A percentile compares a stretch with the other conserved stretches of the same genome.
These are phyloP conservation scores for Boletus rufocinnamomeus DNA, from an alignment of 768 basidiomycete genomes.

Conservation along the genomic window DNA sequence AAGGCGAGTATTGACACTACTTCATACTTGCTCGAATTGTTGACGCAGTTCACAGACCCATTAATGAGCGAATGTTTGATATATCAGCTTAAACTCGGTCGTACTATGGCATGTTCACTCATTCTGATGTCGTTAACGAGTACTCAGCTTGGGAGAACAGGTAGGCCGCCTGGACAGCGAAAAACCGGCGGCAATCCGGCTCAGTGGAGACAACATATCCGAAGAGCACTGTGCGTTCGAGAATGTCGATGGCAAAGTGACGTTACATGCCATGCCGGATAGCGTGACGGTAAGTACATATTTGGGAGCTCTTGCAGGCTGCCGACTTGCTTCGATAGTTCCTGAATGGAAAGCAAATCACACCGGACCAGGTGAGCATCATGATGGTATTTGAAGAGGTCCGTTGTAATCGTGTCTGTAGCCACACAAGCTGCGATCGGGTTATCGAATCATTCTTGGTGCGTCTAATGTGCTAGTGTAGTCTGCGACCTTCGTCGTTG, in stretches of 20 bases:
- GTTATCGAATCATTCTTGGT: constrained; percentile 97
- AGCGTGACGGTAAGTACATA: constrained; percentile 71
- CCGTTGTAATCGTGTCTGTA: constrained; percentile 25
- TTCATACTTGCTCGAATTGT: constrained; percentile 8
- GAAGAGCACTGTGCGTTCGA: constrained; percentile 94
- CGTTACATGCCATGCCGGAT: constrained; percentile 74
- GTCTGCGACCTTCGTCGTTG: constrained; percentile 2
- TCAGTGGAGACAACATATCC: constrained; percentile 90
- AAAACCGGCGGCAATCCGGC: constrained; percentile 81
- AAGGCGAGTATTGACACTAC: constrained; percentile 48
- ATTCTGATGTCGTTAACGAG: constrained; percentile 4
- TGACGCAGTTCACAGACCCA: constrained; percentile 59
- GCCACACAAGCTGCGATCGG: constrained; percentile 87
- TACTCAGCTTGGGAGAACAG: constrained; percentile 40
- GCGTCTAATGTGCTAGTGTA: constrained; percentile 20
- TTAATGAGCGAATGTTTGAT: constrained; percentile 95
- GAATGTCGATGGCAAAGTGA: constrained; percentile 82
- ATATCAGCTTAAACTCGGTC: constrained; percentile 88
- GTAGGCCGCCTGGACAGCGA: constrained; percentile 87
- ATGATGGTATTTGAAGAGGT: background rate
- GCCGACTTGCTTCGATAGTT: constrained; percentile 52
- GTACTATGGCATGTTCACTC: constrained; percentile 59
- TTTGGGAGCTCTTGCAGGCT: constrained; percentile 1
- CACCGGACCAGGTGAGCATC: constrained; percentile 66
- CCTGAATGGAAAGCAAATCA: constrained; percentile 89